phyloP scores from a whole-genome alignment of 2,329 filamentous ascomycete species.

The Penicillium capsulatum region DNA sequence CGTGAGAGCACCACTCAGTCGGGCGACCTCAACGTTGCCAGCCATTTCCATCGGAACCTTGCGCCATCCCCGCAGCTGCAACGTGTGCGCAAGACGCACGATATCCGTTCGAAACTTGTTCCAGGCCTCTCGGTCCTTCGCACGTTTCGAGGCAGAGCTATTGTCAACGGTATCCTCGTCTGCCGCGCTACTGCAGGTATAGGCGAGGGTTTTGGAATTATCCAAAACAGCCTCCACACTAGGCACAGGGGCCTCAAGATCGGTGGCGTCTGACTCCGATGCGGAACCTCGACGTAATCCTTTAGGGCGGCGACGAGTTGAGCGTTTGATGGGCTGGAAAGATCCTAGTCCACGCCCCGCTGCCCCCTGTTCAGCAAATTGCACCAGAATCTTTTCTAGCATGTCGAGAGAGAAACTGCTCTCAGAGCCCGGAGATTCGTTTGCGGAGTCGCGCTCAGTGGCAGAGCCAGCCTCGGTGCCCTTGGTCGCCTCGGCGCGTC shows the following conservation, averaged over 20 bases:
- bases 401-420: slow-evolving; percentile 72
- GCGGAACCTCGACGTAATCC: slow-evolving; percentile 50
- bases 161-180: slow-evolving; percentile 44
- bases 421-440: slow-evolving; percentile 52
- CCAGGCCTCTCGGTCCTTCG: slow-evolving; percentile 75
- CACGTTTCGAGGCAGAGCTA: slow-evolving; percentile 46
- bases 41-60: slow-evolving; percentile 58
- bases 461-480: slow-evolving; percentile 34
- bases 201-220: slow-evolving; percentile 83
- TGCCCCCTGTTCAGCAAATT: slow-evolving; percentile 37
- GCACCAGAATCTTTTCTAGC: slow-evolving; percentile 65
- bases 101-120: slow-evolving; percentile 87
- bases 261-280: slow-evolving; percentile 80
- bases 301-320: slow-evolving; percentile 34
- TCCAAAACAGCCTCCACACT: slow-evolving; percentile 80
- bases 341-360: slow-evolving; percentile 21
- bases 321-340: slow-evolving; percentile 20
- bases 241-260: slow-evolving; percentile 78
- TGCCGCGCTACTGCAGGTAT: slow-evolving; percentile 53
- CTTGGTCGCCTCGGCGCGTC: slow-evolving; percentile 42
- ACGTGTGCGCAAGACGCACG: slow-evolving; percentile 79
- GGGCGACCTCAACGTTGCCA: slow-evolving; percentile 43
- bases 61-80: slow-evolving; percentile 88
- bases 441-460: slow-evolving; percentile 30
- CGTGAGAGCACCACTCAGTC: slow-evolving; percentile 79